Evolutionary conservation across 2,329 filamentous ascomycete genomes (phyloP), one percentile per base, ranked within the genome.

Genomic region (Elsinoe arachidis): DNA sequence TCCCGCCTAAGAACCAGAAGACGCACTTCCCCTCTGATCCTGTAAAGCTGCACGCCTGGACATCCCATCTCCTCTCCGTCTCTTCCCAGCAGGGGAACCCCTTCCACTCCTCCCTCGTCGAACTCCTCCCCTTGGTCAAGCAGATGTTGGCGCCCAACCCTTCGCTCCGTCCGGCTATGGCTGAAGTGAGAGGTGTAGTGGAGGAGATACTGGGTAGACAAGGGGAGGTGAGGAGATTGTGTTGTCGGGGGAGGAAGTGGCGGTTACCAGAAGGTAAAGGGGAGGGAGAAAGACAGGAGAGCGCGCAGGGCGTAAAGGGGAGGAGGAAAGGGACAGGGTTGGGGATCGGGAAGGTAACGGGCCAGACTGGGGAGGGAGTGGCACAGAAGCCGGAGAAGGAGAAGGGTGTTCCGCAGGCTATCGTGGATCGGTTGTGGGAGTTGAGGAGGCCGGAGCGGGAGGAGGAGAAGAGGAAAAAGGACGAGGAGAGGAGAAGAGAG

Each of bases 1-100:
- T 11, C 7, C 19, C 57, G 81, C 81, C 30, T 82, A 81, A 11
- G 83, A 82, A 5, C 78, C 85, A 1, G 77, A 79, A 6, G 86
- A 90, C 69, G 79, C 84, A 84, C 0, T 90, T 87, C 68, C 86
- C 90, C 69, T 80, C 80, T 61, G 88, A 89, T 63, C 74, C 86
- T 1, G 78, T 80, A 72, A 74, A 1, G 71, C 70, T 1, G 71
- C 88, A 3, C 80, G 81, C 33, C 80, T 81, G 58, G 81, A 85
- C n/a, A 41, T 23, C 34, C n/a, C 33, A 81, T 80, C 5, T 69
- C 63, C 59, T 69, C 1, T 57, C 63, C 17, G 62, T 63, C 5
- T 34, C 39, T 52, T 54, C 14, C 43, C 59, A 7, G n/a, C 46
- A 51, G 12, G 19, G 12, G 5, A 34, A 15, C 2, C 44, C 44